A percentile compares a stretch with the other conserved stretches of the same genome.
Evolutionary conservation across 2,329 filamentous ascomycete genomes (phyloP).

Genomic region (Chaetomiaceae sp.): DNA sequence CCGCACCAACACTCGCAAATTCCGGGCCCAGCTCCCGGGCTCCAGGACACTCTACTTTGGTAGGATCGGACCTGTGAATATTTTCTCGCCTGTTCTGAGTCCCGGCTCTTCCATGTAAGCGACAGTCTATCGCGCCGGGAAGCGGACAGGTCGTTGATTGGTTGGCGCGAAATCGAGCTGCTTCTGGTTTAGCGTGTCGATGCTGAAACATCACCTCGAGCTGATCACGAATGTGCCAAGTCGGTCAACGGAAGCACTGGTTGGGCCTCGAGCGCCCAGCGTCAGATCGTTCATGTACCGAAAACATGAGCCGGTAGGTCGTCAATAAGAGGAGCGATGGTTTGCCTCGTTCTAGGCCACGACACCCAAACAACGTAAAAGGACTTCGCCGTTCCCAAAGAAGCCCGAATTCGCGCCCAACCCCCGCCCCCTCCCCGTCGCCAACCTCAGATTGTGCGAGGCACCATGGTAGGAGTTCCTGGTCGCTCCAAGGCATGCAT

Average conservation of each 20-base stretch:
- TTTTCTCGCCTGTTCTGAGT: background rate
- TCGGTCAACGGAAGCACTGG: no score
- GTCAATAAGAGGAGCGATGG: no score
- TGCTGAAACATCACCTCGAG: background rate
- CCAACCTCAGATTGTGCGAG: background rate
- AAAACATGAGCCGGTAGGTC: background rate
- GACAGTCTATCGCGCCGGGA: no score
- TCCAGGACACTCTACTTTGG: no score
- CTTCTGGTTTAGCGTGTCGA: background rate
- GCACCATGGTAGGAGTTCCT: conserved; percentile 15
- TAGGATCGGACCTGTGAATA: background rate
- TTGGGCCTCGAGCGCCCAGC: no score
- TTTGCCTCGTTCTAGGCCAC: no score
- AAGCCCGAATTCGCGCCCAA: background rate
- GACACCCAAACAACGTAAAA: no score
- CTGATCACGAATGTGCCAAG: background rate
- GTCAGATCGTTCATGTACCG: background rate
- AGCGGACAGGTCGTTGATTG: background rate
- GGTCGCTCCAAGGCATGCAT: conserved; percentile 15
- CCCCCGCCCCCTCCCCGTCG: background rate
- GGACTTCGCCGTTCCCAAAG: background rate
- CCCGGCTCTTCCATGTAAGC: no score
- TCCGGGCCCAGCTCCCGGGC: no score
- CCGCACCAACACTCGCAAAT: no score
- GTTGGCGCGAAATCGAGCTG: background rate